Evolutionary conservation across 2,329 filamentous ascomycete genomes (phyloP).

Genomic region (Lachnellula arida): DNA sequence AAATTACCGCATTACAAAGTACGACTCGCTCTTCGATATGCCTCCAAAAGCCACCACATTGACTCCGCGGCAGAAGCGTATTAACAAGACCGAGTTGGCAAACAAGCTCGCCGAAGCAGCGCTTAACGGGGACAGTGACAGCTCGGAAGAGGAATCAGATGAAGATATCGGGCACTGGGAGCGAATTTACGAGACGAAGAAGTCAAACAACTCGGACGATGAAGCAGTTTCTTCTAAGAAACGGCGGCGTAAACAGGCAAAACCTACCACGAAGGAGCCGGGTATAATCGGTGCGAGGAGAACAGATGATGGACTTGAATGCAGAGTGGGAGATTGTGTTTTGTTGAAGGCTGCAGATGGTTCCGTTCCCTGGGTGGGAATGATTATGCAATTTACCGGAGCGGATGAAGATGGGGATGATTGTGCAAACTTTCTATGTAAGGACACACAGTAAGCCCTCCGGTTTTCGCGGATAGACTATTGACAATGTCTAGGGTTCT

Average conservation of each 20-base stretch:
- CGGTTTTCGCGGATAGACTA: not conserved
- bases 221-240: not conserved
- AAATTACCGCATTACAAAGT: not conserved
- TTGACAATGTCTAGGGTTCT: constrained; percentile 58
- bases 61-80: constrained; percentile 16
- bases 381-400: constrained; percentile 78
- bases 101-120: constrained; percentile 35
- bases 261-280: constrained; percentile 24
- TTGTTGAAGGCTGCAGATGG: constrained; percentile 82
- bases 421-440: constrained; percentile 77
- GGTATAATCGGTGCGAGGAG: constrained; percentile 60
- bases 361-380: constrained; percentile 87
- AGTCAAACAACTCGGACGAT: not conserved
- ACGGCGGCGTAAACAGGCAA: constrained; percentile 23
- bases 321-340: constrained; percentile 75
- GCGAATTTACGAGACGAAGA: constrained; percentile 62
- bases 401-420: constrained; percentile 70
- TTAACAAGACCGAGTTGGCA: constrained; percentile 34
- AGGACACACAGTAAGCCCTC: not conserved
- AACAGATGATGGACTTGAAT: constrained; percentile 71
- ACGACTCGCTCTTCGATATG: constrained; percentile 20
- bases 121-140: constrained; percentile 1
- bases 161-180: constrained; percentile 70
- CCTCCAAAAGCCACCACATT: constrained; percentile 16
- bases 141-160: constrained; percentile 66